Base-by-base conservation (phyloP, 2,329 filamentous ascomycete species). In the Alternaria arborescens region DNA sequence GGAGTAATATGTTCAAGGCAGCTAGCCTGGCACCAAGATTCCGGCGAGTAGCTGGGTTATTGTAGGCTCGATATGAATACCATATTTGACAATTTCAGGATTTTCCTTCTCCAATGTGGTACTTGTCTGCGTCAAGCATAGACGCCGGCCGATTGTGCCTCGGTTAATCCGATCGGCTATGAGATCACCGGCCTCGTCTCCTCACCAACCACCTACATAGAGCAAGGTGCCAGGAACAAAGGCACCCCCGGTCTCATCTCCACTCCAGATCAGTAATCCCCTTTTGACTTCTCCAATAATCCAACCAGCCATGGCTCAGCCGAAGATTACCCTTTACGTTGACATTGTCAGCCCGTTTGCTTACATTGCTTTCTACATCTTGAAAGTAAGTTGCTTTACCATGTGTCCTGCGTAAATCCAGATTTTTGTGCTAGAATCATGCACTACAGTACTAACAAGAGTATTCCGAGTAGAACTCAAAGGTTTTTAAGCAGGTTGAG, bases 301-400 rank as follows among this genome's bases (percentile, higher is more conserved):
- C 22, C 40, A 11, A 18, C n/a, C 30, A 16, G 20, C 18, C 11
- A 85, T 85, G 83, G 67, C 80, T 22, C 77, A 73, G 44, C 80
- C 83, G 4, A 83, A 83, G 68, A 80, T 89, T 53, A 87, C 83
- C 0, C 77, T 89, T 14, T 88, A 85, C 66, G 73, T 88, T 46
- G 87, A 89, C 76, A 80, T 87, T 11, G 81, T 89, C 24, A 85
- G 82, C 61, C 87, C 87, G 0, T 89, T 89, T 73, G 85, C 81
- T 1, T 89, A 88, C 67, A 79, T 88, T 57, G 87, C 84, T 3
- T 89, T 87, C 71, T 82, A 85, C 67, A 75, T 87, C 34, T 72
- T 85, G 28, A 79, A 81, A 71, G 86, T 87, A 78, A 65, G 83
- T 74, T 38, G 34, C 16, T 30, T 16, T 22, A 41, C 18, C 18